Conservation (phyloP, 2,329 filamentous ascomycete genomes). For the Claviceps lovelessii region DNA sequence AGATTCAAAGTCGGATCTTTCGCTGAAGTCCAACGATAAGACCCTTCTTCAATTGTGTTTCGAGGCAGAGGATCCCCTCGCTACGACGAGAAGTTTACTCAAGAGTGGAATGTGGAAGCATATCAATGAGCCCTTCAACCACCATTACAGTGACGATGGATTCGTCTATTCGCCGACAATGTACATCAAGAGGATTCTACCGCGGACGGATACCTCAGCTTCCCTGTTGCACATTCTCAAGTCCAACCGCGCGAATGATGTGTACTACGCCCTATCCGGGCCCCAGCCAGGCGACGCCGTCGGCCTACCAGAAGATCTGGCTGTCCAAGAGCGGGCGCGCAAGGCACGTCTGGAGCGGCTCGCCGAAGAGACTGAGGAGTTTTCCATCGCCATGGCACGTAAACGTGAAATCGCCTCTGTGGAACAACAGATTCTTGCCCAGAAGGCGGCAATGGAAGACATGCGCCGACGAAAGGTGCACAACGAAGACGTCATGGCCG, state of each 20-base stretch:
- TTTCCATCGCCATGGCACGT: constrained; percentile 31
- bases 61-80: constrained; percentile 38
- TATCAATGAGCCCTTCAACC: constrained; percentile 42
- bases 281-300: constrained; percentile 39
- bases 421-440: constrained; percentile 34
- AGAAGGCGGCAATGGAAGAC: constrained; percentile 38
- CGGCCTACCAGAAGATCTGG: constrained; percentile 36
- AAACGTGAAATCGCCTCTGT: constrained; percentile 36
- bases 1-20: constrained; percentile 40
- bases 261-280: constrained; percentile 39
- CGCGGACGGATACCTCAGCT: constrained; percentile 22
- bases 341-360: constrained; percentile 31
- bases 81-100: constrained; percentile 42
- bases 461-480: constrained; percentile 32
- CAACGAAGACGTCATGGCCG: constrained; percentile 28
- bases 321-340: constrained; percentile 35
- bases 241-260: constrained; percentile 36
- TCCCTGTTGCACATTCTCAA: constrained; percentile 34
- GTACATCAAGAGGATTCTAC: constrained; percentile 38
- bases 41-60: constrained; percentile 46
- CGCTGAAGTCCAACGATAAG: constrained; percentile 41
- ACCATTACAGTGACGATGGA: constrained; percentile 36
- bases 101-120: constrained; percentile 51
- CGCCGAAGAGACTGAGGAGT: constrained; percentile 33
- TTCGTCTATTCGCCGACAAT: constrained; percentile 51